Base-by-base conservation (phyloP, 148 eudicot genomes). In the Rhododendron kiyosumense region DNA sequence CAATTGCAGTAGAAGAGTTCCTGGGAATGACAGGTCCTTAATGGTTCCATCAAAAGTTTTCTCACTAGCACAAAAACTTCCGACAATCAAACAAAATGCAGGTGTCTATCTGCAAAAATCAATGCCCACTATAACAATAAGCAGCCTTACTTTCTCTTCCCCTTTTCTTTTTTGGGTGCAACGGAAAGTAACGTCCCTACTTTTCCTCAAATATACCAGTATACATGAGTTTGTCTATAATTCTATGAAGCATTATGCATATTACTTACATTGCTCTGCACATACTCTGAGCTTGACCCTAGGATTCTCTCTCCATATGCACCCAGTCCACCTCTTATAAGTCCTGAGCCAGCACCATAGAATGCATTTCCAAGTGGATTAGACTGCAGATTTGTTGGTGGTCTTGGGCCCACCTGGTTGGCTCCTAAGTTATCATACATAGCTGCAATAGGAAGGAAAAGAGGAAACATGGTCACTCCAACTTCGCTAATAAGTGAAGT, bases 211-310 rank as follows among this genome's bases (percentile, higher is more conserved):
- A 75, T 76, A 5, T 74, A 74, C n/a, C 78, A 74, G 45, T 74
- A 74, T 54, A 17, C 45, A 36, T 34, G 79, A 22, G 11, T 76
- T 73, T 74, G 10, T 74, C 17, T 76, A 76, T 76, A 49, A 36
- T 15, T 17, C 61, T 54, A 54, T 54, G 61, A 54, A 76, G 79
- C 28, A 76, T 20, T 3, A 26, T 15, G 26, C 11, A 22, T 43
- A 78, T 17, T 76, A 94, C 98, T 54, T 54, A 54, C 99, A 91
- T 97, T 97, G 91, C 98, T 97, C 89, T 97, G 98, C 78, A 97
- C 98, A 85, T 95, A 97, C 82, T 95, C 98, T 6, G 99, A 97
- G 86, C 99, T 93, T 18, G 98, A 95, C 77, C 98, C 99, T 1
- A 97, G 81, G 38, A 97, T 92, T 84, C 88, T 97, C 90, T 93